Conservation (phyloP, 352 stramenopile genomes). For the Globisporangium nodosum region DNA sequence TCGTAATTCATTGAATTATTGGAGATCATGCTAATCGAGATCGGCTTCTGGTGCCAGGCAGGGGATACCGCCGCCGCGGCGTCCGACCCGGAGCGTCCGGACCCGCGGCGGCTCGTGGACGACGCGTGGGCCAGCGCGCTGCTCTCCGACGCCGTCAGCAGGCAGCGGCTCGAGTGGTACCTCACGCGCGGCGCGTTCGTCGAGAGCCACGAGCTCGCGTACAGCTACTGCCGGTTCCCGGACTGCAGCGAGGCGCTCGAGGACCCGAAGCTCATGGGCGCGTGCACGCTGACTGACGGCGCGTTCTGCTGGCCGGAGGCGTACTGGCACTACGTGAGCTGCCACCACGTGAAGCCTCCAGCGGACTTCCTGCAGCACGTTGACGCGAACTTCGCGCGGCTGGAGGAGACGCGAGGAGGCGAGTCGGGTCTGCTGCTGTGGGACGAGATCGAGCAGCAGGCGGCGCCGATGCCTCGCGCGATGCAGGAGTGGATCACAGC, state of each 20-base stretch:
- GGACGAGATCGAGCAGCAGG: slow-evolving; percentile 28
- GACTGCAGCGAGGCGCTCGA: slow-evolving; percentile 31
- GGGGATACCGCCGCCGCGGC: slow-evolving; percentile 8
- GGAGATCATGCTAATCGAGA: slow-evolving; percentile 28
- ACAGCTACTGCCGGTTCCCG: slow-evolving; percentile 73
- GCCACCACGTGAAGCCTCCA: slow-evolving; percentile 62
- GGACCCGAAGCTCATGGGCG: slow-evolving; percentile 50
- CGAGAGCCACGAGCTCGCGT: slow-evolving; percentile 75
- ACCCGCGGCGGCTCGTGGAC: slow-evolving; percentile 49
- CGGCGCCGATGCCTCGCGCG: slow-evolving; percentile 37
- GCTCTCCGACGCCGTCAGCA: slow-evolving; percentile 12
- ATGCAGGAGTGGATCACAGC: slow-evolving; percentile 66
- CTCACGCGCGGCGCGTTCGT: slow-evolving; percentile 49
- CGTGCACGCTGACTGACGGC: slow-evolving; percentile 73
- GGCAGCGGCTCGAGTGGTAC: slow-evolving; percentile 44
- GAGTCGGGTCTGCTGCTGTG: slow-evolving; percentile 41
- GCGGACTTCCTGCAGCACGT: slow-evolving; percentile 56
- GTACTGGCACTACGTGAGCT: slow-evolving; percentile 64
- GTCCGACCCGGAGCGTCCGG: slow-evolving; percentile 21
- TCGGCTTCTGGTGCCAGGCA: slow-evolving; percentile 45
- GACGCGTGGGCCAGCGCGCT: slow-evolving; percentile 30
- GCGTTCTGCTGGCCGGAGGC: slow-evolving; percentile 76
- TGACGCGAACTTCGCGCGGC: slow-evolving; percentile 22
- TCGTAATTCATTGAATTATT: not conserved
- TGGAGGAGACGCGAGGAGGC: slow-evolving; percentile 5